Evolutionary conservation across 1,139 yeast genomes (phyloP).

Genomic region (Hyphopichia wangnamkhiaoensis): DNA sequence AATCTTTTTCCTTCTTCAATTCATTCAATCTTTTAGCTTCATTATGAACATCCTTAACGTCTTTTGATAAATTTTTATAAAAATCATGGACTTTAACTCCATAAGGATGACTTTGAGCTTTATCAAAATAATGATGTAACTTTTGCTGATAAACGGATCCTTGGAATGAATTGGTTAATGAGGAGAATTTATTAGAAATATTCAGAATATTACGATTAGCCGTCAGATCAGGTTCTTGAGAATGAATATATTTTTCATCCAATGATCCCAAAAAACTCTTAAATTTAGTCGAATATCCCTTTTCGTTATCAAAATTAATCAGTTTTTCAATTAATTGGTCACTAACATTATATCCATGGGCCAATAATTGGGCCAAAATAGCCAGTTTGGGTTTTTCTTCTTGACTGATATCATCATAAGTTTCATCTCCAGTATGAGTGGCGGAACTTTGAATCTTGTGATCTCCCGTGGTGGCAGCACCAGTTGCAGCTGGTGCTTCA

Average conservation of each 20-base stretch:
- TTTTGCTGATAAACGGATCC: slow-evolving; percentile 17
- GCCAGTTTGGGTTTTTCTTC: slow-evolving; percentile 79
- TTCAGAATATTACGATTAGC: slow-evolving; percentile 14
- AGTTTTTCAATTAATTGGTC: slow-evolving; percentile 64
- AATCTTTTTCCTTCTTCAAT: slow-evolving; percentile 42
- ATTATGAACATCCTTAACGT: slow-evolving; percentile 64
- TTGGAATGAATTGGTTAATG: slow-evolving; percentile 4
- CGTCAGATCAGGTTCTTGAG: slow-evolving; percentile 44
- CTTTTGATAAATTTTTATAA: slow-evolving; percentile 54
- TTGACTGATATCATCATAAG: slow-evolving; percentile 60
- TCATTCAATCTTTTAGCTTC: slow-evolving; percentile 74
- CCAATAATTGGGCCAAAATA: slow-evolving; percentile 72
- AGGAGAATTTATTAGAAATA: slow-evolving; percentile 45
- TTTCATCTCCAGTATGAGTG: slow-evolving; percentile 29
- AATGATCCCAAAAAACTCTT: slow-evolving; percentile 53
- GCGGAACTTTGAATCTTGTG: slow-evolving; percentile 24
- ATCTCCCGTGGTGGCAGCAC: slow-evolving; percentile 17
- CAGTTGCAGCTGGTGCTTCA: slow-evolving; percentile 12
- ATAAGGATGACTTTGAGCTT: slow-evolving; percentile 35
- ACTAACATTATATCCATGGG: slow-evolving; percentile 68
- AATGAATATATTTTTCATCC: slow-evolving; percentile 62
- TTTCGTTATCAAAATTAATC: slow-evolving; percentile 61
- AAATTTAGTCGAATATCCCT: slow-evolving; percentile 62
- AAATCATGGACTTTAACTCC: slow-evolving; percentile 44
- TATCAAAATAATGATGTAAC: slow-evolving; percentile 36